Conservation (phyloP, 257 asterid species). For the Perilla frutescens region DNA sequence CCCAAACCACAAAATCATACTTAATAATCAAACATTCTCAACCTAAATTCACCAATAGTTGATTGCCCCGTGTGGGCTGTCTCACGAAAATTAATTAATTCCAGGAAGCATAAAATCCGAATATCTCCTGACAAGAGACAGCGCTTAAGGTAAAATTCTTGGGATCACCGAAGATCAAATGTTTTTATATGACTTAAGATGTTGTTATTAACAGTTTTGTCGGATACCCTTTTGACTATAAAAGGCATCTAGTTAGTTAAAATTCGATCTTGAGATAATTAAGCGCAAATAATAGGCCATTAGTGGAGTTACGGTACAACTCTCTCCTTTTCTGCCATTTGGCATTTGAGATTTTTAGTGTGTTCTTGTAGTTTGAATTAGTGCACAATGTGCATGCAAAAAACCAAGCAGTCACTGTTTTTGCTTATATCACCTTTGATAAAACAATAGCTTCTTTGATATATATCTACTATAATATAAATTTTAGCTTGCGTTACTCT, state of each 20-base stretch:
- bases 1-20: slow-evolving; percentile 9
- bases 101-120: slow-evolving; percentile 41
- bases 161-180: slow-evolving; percentile 43
- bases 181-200: neutral
- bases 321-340: slow-evolving; percentile 46
- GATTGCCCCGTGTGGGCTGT: neutral
- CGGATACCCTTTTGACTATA: slow-evolving; percentile 49
- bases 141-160: slow-evolving; percentile 8
- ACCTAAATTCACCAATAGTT: slow-evolving; percentile 18
- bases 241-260: slow-evolving; percentile 45
- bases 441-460: neutral
- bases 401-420: neutral
- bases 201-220: slow-evolving; percentile 37
- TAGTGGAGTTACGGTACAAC: slow-evolving; percentile 37
- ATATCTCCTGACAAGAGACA: slow-evolving; percentile 45
- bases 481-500: neutral
- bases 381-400: slow-evolving; percentile 10
- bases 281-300: neutral
- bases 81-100: neutral
- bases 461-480: slow-evolving; percentile 8
- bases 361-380: neutral
- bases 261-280: slow-evolving; percentile 29
- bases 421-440: slow-evolving; percentile 33
- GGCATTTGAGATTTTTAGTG: slow-evolving; percentile 35
- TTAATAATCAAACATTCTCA: neutral